Evolutionary conservation across 1,284 basidiomycete species (phyloP).

Genomic region (Quambalaria eucalypti): DNA sequence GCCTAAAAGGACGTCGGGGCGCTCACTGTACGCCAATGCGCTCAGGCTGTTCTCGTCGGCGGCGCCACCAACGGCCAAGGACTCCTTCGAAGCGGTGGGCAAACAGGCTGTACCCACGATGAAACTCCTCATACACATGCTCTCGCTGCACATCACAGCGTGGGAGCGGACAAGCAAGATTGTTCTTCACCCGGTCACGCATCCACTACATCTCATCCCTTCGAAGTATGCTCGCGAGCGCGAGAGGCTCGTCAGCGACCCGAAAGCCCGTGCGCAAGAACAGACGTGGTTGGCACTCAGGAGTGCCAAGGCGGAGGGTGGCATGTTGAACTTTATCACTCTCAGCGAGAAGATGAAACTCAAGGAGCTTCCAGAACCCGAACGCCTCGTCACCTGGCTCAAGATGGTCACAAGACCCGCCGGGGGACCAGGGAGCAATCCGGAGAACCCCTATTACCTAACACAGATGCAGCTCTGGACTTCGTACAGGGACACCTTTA

Average conservation of each 20-base stretch:
- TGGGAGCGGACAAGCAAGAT: background rate
- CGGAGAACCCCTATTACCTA: background rate
- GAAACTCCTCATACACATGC: background rate
- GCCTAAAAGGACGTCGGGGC: background rate
- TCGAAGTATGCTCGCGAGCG: background rate
- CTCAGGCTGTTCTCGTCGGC: background rate
- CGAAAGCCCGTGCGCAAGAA: background rate
- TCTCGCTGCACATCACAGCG: background rate
- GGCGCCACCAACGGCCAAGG: too few relatives aligned
- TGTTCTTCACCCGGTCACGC: background rate
- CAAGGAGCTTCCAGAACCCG: background rate
- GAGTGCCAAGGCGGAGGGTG: background rate
- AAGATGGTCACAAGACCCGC: background rate
- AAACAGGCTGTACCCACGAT: background rate
- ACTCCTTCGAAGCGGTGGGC: background rate
- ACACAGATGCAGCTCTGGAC: conserved; percentile 1
- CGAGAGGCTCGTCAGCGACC: background rate
- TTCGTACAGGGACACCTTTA: background rate
- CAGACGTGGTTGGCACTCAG: background rate
- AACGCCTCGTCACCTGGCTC: background rate
- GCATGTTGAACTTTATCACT: background rate
- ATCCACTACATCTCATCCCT: background rate
- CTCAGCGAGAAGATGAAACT: background rate
- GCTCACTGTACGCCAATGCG: background rate
- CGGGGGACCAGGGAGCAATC: background rate